Percentiles rank a stretch among this genome's conserved stretches.
Conservation (phyloP, 805 yeast species). For the Starmerella scarabaei region DNA sequence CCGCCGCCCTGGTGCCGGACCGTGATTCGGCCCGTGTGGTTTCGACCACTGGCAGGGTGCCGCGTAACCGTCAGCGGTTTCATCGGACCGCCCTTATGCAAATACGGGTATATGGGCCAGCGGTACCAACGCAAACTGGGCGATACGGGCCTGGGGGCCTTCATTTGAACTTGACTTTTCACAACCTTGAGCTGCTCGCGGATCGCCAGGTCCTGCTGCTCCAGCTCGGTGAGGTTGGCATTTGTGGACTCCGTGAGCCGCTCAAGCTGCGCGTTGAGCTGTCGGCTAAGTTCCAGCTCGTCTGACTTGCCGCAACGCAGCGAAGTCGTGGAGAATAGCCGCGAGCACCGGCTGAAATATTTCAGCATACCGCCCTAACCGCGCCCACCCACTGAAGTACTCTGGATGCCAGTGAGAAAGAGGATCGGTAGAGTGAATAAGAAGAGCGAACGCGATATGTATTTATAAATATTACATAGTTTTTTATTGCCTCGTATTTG, state of each 20-base stretch:
- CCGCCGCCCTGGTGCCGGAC: constrained; percentile 97
- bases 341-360: no score
- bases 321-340: neutral
- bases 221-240: constrained; percentile 52
- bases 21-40: constrained; percentile 74
- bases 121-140: constrained; percentile 86
- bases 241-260: constrained; percentile 29
- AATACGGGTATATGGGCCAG: constrained; percentile 72
- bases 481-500: no score
- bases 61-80: constrained; percentile 60
- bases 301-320: neutral
- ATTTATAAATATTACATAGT: no score
- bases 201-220: constrained; percentile 60
- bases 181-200: constrained; percentile 61
- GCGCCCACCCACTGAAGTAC: no score
- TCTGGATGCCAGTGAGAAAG: no score
- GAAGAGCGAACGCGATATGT: no score
- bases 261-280: constrained; percentile 20
- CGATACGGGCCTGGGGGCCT: constrained; percentile 63
- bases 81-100: constrained; percentile 76
- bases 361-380: no score
- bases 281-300: constrained; percentile 13
- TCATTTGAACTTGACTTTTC: constrained; percentile 56
- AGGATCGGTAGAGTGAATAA: no score
- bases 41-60: constrained; percentile 74